phyloP scores from a whole-genome alignment of 345 rosid species.

The Linum lewisii region DNA sequence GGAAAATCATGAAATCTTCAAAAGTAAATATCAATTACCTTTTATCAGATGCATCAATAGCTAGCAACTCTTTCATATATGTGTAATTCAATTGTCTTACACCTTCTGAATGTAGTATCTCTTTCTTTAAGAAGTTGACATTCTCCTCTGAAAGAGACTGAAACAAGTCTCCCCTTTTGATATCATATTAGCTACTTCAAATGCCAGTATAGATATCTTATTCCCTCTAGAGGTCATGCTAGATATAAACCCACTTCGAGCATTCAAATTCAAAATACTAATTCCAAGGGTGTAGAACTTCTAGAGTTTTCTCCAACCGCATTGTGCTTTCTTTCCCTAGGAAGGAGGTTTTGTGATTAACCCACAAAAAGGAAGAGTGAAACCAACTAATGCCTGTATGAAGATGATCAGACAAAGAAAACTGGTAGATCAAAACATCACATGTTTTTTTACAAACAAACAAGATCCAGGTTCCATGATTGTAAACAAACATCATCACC shows the following conservation, averaged over 20 bases:
- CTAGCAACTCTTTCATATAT: conserved; percentile 47
- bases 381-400: background rate
- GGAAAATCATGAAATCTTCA: background rate
- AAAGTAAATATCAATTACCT: conserved; percentile 38
- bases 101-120: conserved; percentile 55
- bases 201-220: conserved; percentile 53
- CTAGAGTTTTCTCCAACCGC: conserved; percentile 66
- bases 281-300: conserved; percentile 62
- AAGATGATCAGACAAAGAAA: background rate
- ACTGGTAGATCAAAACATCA: background rate
- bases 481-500: background rate
- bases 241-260: conserved; percentile 40
- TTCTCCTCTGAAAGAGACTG: conserved; percentile 61
- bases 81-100: conserved; percentile 60
- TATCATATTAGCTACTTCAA: conserved; percentile 91
- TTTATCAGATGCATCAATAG: conserved; percentile 83
- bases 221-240: conserved; percentile 45
- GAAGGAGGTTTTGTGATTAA: conserved; percentile 39
- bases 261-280: conserved; percentile 60
- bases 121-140: conserved; percentile 51
- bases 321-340: conserved; percentile 50
- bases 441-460: background rate
- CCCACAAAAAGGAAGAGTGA: conserved; percentile 21
- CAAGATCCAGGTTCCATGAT: background rate
- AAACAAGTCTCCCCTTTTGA: conserved; percentile 60